Base-by-base conservation (phyloP, 1,139 yeast species). In the Pichia sp. region DNA sequence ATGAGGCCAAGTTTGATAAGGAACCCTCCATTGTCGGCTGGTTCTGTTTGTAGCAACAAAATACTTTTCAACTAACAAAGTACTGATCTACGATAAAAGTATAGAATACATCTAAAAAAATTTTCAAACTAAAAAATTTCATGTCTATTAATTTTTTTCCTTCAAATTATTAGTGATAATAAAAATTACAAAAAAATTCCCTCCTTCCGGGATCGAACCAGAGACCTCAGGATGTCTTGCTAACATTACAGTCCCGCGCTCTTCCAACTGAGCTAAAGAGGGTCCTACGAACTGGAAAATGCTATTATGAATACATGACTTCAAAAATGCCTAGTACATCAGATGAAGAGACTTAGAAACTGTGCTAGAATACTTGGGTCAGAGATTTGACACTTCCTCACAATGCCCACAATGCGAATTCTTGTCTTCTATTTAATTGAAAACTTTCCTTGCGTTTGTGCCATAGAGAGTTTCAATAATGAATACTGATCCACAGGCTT, bases 1-100 rank as follows among this genome's bases (percentile, higher is more conserved):
- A 72, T 49, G 84, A 77, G 53, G 82, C 67, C 64, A 83, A 72
- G 67, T 77, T 63, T 32, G 67, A 51, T 38, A 59, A 62, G 10
- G 64, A 59, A 19, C 61, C 49, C 8, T 65, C 66, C 70, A 66
- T 66, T 44, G 11, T 52, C 6, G 29, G 19, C 19, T 41, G 13
- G 34, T 29, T 15, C 15, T 16, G 19, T 1, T 8, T 32, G 23
- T 26, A 5, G 23, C 11, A 23, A n/a, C 11, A 43, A 13, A 7
- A 19, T 19, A 11, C 15, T 16, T 19, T 43, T 15, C 26, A 23
- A 43, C n/a, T 10, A 32, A 32, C 13, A 32, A 8, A 10, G 13
- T 13, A 41, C 10, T 41, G 26, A 41, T 41, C 15, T 16, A 41
- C 11, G 11, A 41, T 26, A n/a, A 26, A 29, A 26, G n/a, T 19